Evolutionary conservation across 192 early-diverging fungal genomes (phyloP).

Genomic region (Rhizoclosmatium sp.): DNA sequence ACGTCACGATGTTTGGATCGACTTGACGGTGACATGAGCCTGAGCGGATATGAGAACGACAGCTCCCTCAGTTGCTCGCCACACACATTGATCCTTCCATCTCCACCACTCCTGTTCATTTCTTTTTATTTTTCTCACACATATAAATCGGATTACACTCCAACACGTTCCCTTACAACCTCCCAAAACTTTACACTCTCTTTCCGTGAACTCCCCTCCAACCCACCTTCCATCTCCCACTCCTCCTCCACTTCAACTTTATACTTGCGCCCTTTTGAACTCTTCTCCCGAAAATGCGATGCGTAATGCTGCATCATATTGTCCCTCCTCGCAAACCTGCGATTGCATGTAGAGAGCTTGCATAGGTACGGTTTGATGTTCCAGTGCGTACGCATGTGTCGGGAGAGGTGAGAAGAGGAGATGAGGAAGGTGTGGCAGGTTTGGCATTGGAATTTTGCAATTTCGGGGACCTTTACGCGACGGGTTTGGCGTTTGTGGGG

Average conservation of each 20-base stretch:
- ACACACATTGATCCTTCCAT: too few relatives aligned
- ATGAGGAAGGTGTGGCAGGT: not conserved
- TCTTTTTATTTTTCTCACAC: too few relatives aligned
- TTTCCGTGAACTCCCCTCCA: not conserved
- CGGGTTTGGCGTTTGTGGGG: too few relatives aligned
- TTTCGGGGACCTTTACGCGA: too few relatives aligned
- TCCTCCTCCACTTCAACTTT: not conserved
- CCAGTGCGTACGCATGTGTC: not conserved
- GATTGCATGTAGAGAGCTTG: not conserved
- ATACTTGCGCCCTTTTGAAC: not conserved
- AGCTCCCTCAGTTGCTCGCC: not conserved
- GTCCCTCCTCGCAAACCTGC: not conserved
- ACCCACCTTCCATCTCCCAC: not conserved
- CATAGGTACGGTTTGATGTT: not conserved
- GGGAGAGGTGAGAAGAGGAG: not conserved
- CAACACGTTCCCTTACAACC: not conserved
- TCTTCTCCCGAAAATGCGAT: not conserved
- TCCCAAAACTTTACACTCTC: slow-evolving; percentile 4
- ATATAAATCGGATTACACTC: too few relatives aligned
- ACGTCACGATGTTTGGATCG: slow-evolving; percentile 37
- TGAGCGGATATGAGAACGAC: not conserved
- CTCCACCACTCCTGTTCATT: too few relatives aligned
- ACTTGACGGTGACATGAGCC: not conserved
- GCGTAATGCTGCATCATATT: slow-evolving; percentile 7
- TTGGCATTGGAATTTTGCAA: not conserved